Conservation (phyloP, 768 basidiomycete species). For the Hebeloma cylindrosporum region DNA sequence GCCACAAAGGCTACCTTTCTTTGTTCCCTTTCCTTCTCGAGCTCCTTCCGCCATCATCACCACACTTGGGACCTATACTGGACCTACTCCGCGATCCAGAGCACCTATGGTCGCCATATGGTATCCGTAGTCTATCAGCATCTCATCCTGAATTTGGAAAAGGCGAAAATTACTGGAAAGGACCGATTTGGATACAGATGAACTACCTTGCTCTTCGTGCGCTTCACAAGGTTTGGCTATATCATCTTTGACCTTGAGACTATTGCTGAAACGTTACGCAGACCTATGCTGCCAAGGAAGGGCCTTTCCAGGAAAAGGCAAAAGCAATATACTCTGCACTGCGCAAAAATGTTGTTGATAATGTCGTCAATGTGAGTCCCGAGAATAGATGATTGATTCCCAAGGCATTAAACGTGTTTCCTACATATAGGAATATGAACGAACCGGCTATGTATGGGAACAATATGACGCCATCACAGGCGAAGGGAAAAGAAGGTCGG, state of each 20-base stretch:
- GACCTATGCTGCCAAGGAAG: constrained; percentile 76
- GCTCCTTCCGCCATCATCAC: constrained; percentile 73
- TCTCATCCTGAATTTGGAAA: constrained; percentile 87
- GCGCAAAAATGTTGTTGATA: constrained; percentile 80
- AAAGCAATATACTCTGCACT: constrained; percentile 78
- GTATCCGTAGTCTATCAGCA: constrained; percentile 85
- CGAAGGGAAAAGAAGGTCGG: constrained; percentile 82
- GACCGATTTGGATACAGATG: constrained; percentile 97
- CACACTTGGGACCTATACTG: constrained; percentile 78
- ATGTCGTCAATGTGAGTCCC: constrained; percentile 57
- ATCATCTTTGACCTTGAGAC: background rate
- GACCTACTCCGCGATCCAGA: constrained; percentile 77
- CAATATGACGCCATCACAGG: constrained; percentile 89
- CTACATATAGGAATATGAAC: constrained; percentile 74
- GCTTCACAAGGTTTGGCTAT: constrained; percentile 62
- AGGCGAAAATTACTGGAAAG: constrained; percentile 97
- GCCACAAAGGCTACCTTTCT: constrained; percentile 90
- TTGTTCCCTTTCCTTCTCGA: constrained; percentile 90
- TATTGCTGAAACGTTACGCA: constrained; percentile 25
- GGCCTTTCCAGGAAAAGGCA: constrained; percentile 80
- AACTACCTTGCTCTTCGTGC: constrained; percentile 87
- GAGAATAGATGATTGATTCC: background rate
- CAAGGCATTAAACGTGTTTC: background rate
- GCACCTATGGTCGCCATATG: constrained; percentile 90
- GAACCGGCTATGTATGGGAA: constrained; percentile 96